A percentile compares a stretch with the other conserved stretches of the same genome.
These are phyloP conservation scores for Cyberlindnera nakhonratchasimensis DNA, from an alignment of 805 yeast species.

Conservation along the genomic window DNA sequence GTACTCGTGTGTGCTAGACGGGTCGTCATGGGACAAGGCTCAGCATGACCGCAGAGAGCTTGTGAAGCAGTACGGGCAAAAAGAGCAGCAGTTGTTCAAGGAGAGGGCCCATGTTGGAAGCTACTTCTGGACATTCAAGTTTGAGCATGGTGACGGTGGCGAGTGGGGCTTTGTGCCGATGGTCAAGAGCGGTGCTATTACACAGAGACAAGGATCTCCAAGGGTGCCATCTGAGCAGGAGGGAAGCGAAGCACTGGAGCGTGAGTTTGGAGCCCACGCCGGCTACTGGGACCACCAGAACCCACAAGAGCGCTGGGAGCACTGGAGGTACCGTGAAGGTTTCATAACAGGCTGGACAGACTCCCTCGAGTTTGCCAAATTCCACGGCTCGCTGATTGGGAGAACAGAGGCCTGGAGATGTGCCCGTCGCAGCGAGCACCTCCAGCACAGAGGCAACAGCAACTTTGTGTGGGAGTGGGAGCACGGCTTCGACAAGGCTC, in stretches of 20 bases:
- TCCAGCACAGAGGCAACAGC: conserved; percentile 50
- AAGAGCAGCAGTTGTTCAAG: conserved; percentile 46
- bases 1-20: conserved; percentile 84
- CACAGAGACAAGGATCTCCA: conserved; percentile 30
- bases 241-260: conserved; percentile 38
- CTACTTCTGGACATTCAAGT: conserved; percentile 90
- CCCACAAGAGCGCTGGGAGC: conserved; percentile 64
- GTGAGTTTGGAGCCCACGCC: conserved; percentile 44
- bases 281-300: conserved; percentile 66
- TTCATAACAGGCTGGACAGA: conserved; percentile 75
- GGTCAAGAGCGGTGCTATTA: conserved; percentile 59
- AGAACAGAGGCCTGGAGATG: conserved; percentile 65
- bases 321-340: conserved; percentile 79
- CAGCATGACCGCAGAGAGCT: conserved; percentile 46
- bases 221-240: conserved; percentile 37
- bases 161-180: conserved; percentile 92
- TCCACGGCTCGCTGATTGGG: conserved; percentile 72
- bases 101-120: conserved; percentile 63
- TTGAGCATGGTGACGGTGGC: conserved; percentile 87
- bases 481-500: conserved; percentile 74
- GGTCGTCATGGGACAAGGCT: conserved; percentile 61
- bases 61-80: conserved; percentile 60
- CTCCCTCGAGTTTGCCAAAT: conserved; percentile 60
- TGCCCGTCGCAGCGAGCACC: conserved; percentile 62
- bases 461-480: conserved; percentile 82